Conservation (phyloP, 2,329 filamentous ascomycete genomes). For the Clarireedia paspali region DNA sequence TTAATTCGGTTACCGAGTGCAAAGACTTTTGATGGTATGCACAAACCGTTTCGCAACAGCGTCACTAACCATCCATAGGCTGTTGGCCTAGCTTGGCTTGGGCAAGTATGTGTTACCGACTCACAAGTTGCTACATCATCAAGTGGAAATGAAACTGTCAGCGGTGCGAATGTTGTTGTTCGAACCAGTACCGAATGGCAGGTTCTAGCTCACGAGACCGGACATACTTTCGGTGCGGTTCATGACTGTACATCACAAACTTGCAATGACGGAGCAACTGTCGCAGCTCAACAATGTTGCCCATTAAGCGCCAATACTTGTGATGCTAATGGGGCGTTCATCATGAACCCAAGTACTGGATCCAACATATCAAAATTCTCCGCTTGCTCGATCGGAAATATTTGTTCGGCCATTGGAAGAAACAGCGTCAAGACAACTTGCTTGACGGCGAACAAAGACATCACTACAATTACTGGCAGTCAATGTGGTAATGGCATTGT, state of each 20-base stretch:
- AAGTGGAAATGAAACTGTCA: conserved; percentile 60
- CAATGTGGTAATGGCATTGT: conserved; percentile 97
- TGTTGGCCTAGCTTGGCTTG: conserved; percentile 88
- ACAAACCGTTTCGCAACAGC: neutral
- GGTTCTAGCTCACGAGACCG: conserved; percentile 88
- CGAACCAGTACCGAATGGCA: conserved; percentile 84
- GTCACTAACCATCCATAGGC: conserved; percentile 35
- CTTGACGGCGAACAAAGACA: conserved; percentile 75
- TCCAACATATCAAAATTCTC: conserved; percentile 72
- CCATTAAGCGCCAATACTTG: conserved; percentile 62
- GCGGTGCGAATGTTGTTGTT: conserved; percentile 83
- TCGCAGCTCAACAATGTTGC: conserved; percentile 65
- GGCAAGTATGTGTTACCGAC: conserved; percentile 66
- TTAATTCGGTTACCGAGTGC: neutral
- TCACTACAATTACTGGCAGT: conserved; percentile 72
- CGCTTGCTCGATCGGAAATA: conserved; percentile 83
- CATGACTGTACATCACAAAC: conserved; percentile 75
- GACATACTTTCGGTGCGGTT: conserved; percentile 91
- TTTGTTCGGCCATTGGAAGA: conserved; percentile 76
- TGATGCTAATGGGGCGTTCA: conserved; percentile 69
- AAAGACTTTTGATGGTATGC: neutral
- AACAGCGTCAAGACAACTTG: conserved; percentile 71
- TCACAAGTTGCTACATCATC: conserved; percentile 46
- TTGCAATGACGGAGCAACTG: conserved; percentile 55
- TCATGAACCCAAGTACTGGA: conserved; percentile 92